These are phyloP conservation scores for Orbilia oligospora DNA, from an alignment of 2,329 filamentous ascomycete genomes.

Conservation along the genomic window DNA sequence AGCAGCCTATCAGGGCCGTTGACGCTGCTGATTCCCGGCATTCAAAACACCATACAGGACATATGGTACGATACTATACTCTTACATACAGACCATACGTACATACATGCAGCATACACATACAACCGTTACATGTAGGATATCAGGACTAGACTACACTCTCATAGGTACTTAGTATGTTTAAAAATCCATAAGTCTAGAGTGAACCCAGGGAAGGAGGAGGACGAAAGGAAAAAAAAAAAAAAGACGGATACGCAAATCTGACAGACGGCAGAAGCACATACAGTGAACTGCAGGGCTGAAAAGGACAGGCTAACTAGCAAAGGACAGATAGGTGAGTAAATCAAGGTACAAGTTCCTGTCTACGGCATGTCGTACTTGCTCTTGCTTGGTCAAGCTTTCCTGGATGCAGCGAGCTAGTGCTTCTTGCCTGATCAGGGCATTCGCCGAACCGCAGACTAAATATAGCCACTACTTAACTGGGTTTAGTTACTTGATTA, in stretches of 20 bases:
- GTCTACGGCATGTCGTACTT: slow-evolving; percentile 17
- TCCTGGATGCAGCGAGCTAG: slow-evolving; percentile 24
- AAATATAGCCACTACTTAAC: slow-evolving; percentile 20
- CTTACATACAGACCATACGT: too few species aligned
- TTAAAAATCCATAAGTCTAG: too few species aligned
- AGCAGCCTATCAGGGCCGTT: slow-evolving; percentile 38
- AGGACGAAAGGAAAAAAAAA: background rate
- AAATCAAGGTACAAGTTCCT: slow-evolving; percentile 27
- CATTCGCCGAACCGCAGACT: slow-evolving; percentile 18
- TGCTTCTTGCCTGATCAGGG: slow-evolving; percentile 23
- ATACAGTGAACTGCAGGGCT: slow-evolving; percentile 1
- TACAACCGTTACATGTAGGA: background rate
- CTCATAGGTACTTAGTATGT: too few species aligned
- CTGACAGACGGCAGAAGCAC: slow-evolving; percentile 9
- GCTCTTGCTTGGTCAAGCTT: slow-evolving; percentile 22
- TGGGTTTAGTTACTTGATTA: background rate
- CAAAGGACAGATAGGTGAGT: slow-evolving; percentile 14
- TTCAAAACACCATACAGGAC: background rate
- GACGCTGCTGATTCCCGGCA: slow-evolving; percentile 6
- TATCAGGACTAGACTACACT: too few species aligned
- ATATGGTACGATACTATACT: too few species aligned
- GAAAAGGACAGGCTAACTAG: background rate
- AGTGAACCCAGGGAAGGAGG: too few species aligned
- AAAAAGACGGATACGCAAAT: slow-evolving; percentile 8
- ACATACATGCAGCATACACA: too few species aligned